Conservation (phyloP, 2,329 filamentous ascomycete genomes). For the Aspergillus sp. region DNA sequence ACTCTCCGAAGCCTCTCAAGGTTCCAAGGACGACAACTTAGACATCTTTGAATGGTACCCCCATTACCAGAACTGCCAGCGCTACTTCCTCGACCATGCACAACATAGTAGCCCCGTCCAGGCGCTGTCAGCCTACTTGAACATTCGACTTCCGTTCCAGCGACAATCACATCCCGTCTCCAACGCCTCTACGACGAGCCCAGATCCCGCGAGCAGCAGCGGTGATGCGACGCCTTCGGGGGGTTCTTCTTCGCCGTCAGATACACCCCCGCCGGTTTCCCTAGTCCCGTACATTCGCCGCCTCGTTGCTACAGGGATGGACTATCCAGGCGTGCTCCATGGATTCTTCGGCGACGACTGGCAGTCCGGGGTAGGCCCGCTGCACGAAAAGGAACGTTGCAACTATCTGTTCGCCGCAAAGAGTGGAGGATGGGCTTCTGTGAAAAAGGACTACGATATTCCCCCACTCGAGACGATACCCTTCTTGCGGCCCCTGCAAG, state of each 20-base stretch:
- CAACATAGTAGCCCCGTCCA: slow-evolving; percentile 82
- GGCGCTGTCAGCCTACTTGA: slow-evolving; percentile 84
- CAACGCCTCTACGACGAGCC: slow-evolving; percentile 36
- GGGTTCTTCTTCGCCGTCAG: slow-evolving; percentile 33
- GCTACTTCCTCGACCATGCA: slow-evolving; percentile 87
- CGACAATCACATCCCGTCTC: slow-evolving; percentile 53
- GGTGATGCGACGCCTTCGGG: slow-evolving; percentile 42
- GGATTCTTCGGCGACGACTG: slow-evolving; percentile 98
- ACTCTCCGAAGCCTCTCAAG: slow-evolving; percentile 36
- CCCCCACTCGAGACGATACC: slow-evolving; percentile 78
- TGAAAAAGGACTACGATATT: slow-evolving; percentile 91
- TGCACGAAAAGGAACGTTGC: slow-evolving; percentile 85
- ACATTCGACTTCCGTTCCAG: slow-evolving; percentile 88
- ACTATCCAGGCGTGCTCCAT: slow-evolving; percentile 80
- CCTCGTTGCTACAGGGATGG: slow-evolving; percentile 87
- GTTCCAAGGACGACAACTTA: slow-evolving; percentile 47
- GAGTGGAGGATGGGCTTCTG: slow-evolving; percentile 82
- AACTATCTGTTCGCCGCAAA: slow-evolving; percentile 97
- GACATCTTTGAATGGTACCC: slow-evolving; percentile 89
- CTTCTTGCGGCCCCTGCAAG: slow-evolving; percentile 80
- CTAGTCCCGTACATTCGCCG: slow-evolving; percentile 88
- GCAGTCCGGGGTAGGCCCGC: slow-evolving; percentile 71
- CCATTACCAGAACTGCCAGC: slow-evolving; percentile 83
- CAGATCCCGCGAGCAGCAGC: slow-evolving; percentile 30
- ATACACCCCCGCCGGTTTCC: slow-evolving; percentile 55